These are phyloP conservation scores for Pythium aquatile DNA, from an alignment of 352 stramenopile species.

Conservation along the genomic window DNA sequence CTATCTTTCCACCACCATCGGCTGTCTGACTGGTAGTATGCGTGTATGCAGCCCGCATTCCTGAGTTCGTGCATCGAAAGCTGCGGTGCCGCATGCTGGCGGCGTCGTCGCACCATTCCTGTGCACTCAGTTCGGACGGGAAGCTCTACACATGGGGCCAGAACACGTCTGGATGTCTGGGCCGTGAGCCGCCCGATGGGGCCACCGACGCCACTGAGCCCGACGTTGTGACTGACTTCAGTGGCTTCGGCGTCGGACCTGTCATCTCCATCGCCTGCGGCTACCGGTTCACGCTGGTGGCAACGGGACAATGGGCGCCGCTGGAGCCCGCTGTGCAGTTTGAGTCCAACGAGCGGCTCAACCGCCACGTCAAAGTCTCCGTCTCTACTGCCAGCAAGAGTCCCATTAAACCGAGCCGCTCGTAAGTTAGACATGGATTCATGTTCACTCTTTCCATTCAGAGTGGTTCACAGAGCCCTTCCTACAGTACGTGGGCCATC, in stretches of 20 bases:
- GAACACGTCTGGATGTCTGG: conserved; percentile 56
- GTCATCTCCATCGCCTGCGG: conserved; percentile 57
- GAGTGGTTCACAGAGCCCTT: neutral
- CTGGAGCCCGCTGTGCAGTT: conserved; percentile 42
- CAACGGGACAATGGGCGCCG: conserved; percentile 44
- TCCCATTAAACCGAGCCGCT: neutral
- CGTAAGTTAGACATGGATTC: neutral
- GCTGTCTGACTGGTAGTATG: neutral
- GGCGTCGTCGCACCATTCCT: conserved; percentile 57
- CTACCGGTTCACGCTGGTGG: conserved; percentile 59
- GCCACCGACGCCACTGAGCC: conserved; percentile 42
- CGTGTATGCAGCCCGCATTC: conserved; percentile 41
- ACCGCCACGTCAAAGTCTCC: conserved; percentile 35
- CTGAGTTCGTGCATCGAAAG: conserved; percentile 47
- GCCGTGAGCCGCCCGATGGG: conserved; percentile 30
- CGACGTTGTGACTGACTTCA: conserved; percentile 38
- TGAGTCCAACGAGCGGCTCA: conserved; percentile 46
- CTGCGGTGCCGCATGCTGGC: conserved; percentile 48
- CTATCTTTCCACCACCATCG: too few relatives aligned
- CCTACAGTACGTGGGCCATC: neutral
- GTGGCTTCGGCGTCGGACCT: conserved; percentile 39
- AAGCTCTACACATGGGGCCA: conserved; percentile 75
- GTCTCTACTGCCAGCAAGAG: neutral
- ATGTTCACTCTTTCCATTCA: conserved; percentile 1
- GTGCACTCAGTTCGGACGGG: conserved; percentile 49